Base-by-base conservation (phyloP, 257 asterid species). In the Osmanthus fragrans region DNA sequence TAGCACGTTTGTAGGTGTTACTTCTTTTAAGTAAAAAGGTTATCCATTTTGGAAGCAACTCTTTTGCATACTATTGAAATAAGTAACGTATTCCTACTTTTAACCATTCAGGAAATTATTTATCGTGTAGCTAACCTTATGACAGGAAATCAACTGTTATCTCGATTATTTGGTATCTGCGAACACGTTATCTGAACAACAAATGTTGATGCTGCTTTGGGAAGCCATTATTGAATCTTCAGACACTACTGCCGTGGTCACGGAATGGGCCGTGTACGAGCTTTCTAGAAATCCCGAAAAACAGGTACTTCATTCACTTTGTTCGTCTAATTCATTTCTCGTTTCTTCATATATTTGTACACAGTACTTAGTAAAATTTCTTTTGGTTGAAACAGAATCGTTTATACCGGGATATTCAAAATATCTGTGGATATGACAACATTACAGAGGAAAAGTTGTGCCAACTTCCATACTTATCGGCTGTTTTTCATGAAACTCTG, bases 181-280 rank as follows among this genome's bases (percentile, higher is more conserved):
- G 68, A 83, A 79, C 60, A 69, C 88, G n/a, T 79, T 91, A 54
- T 80, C 97, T 0, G 98, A 95, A 77, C 83, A 89, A 63, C 97
- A 93, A 79, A 70, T 85, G 18, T 74, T 86, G 60, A 91, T 90
- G 97, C 83, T 93, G 45, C 9, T 86, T 21, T 95, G 99, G 99
- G 99, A 95, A 89, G 82, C 79, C 77, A 91, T 95, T 63, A 93
- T 93, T 21, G 99, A 88, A 86, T 67, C 99, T 36, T 90, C 99
- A 2, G 99, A 95, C 73, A 93, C 99, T 37, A 87, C 89, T 3
- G 66, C 89, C 72, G 96, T 91, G 68, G 34, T 89, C 30, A 75
- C 97, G 0, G 98, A 95, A 83, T 95, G 99, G 99, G 97, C 97
- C 13, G 89, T 95, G 89, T 93, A 89, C 71, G 97, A 95, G 82